These are phyloP conservation scores for Gossypium gossypioides DNA, from an alignment of 441 rosid genomes.

Conservation along the genomic window DNA sequence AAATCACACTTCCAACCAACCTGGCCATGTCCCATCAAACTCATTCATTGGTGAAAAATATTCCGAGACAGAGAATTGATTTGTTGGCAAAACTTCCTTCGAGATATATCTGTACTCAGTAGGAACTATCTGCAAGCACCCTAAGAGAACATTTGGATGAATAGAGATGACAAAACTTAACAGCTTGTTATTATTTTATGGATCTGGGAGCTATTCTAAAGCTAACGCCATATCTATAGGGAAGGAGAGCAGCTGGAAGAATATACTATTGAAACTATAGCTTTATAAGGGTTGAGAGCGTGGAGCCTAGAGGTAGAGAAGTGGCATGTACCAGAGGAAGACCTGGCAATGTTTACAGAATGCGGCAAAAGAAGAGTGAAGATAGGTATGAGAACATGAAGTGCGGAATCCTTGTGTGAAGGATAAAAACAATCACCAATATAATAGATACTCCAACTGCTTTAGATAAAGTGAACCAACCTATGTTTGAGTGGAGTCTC, in stretches of 20 bases:
- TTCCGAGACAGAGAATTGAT: slow-evolving; percentile 89
- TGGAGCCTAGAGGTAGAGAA: not conserved
- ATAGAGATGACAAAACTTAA: not conserved
- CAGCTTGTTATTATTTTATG: not conserved
- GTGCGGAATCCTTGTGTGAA: not conserved
- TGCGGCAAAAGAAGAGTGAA: not conserved
- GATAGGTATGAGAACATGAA: not conserved
- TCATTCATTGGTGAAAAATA: slow-evolving; percentile 70
- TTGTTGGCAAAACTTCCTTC: slow-evolving; percentile 76
- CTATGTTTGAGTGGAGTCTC: not conserved
- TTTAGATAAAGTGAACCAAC: not conserved
- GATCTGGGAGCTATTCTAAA: not conserved
- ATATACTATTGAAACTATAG: not conserved
- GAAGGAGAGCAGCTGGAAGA: not conserved
- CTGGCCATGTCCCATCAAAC: slow-evolving; percentile 81
- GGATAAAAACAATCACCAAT: not conserved
- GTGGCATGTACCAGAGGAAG: not conserved
- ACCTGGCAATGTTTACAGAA: not conserved
- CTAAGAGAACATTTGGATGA: not conserved
- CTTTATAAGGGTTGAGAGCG: not conserved
- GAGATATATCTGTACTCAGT: slow-evolving; percentile 85
- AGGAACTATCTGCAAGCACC: slow-evolving; percentile 68
- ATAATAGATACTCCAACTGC: not conserved
- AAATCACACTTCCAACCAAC: slow-evolving; percentile 30
- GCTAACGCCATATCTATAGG: not conserved